Evolutionary conservation across 1,284 basidiomycete genomes (phyloP).

Genomic region (Rhodotorula sp.): DNA sequence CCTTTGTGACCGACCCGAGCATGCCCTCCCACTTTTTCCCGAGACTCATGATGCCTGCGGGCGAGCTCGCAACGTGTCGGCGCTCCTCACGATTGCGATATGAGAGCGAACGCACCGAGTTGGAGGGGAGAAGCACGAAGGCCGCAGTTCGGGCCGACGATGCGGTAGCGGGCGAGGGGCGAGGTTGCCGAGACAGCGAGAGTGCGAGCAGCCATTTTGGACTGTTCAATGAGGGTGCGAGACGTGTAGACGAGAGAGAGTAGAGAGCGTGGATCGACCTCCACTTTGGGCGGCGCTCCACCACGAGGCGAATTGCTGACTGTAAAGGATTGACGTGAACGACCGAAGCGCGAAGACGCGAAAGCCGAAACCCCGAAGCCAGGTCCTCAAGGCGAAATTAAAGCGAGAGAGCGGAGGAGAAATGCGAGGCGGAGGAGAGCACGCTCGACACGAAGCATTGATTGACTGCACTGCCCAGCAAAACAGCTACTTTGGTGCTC

Average conservation of each 20-base stretch:
- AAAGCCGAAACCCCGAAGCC: too few species aligned
- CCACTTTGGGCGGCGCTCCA: too few species aligned
- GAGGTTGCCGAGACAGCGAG: not conserved
- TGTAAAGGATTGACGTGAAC: too few species aligned
- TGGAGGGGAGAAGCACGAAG: slow-evolving; percentile 55
- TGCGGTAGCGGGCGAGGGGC: slow-evolving; percentile 51
- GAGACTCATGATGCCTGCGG: slow-evolving; percentile 7
- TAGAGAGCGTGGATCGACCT: too few species aligned
- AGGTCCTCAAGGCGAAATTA: too few species aligned
- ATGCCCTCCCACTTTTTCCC: not conserved
- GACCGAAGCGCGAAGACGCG: too few species aligned
- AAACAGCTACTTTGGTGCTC: slow-evolving; percentile 19
- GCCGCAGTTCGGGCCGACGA: slow-evolving; percentile 53
- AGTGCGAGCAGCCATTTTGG: too few species aligned
- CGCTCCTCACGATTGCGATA: slow-evolving; percentile 40
- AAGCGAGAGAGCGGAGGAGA: too few species aligned
- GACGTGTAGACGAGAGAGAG: too few species aligned
- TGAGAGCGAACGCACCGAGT: slow-evolving; percentile 56
- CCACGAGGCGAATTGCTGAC: too few species aligned
- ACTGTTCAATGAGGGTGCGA: too few species aligned
- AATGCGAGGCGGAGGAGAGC: too few species aligned
- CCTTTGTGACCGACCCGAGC: slow-evolving; percentile 53
- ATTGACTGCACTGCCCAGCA: not conserved
- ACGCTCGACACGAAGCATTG: not conserved
- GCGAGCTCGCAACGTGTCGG: not conserved